Base-by-base conservation (phyloP, 495 filamentous ascomycete genomes). In the Talaromyces wortmannii region DNA sequence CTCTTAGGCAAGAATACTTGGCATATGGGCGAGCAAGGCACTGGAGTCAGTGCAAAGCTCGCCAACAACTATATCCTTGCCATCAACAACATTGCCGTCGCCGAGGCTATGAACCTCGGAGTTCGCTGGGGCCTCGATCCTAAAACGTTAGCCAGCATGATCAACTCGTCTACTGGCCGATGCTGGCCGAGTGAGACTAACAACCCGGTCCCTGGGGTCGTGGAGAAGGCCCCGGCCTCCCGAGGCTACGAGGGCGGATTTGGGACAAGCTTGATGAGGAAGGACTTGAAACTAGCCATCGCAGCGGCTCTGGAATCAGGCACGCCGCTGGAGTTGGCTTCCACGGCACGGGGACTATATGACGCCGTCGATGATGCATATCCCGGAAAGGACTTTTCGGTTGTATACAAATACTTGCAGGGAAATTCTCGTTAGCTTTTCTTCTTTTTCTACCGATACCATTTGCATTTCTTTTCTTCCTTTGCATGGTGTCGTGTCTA, bases 171-270 rank as follows among this genome's bases (percentile, higher is more conserved):
- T 48, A 95, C 89, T 1, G 92, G 92, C 36, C 83, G 80, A 50
- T 96, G 90, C 76, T 97, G 92, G 92, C 89, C 90, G 7, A 90
- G 84, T 56, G 92, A 96, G 66, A 69, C 92, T 46, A 97, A 97
- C 65, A 97, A 97, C 63, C 92, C 92, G 1, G 89, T 96, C 8
- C 87, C 89, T 43, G 90, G 88, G n/a, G 89, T 92, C 0, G 77
- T 89, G 7, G 81, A 85, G 43, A 79, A 77, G 6, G 79, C 90
- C 2, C 89, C 90, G 2, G 86, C 91, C 0, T 78, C 76, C 42
- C 79, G 83, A 17, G 89, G 83, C 7, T 97, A 95, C 58, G 71
- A 78, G 13, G 90, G 90, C 13, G 92, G 92, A 0, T 96, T 95
- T 59, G 90, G 90, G 7, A 80, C 94, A 13, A 76, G 80, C 15